Percentiles rank a stretch among this genome's conserved stretches.
phyloP scores from a whole-genome alignment of 768 basidiomycete genomes.

The Cantharellus cinnabarinus region DNA sequence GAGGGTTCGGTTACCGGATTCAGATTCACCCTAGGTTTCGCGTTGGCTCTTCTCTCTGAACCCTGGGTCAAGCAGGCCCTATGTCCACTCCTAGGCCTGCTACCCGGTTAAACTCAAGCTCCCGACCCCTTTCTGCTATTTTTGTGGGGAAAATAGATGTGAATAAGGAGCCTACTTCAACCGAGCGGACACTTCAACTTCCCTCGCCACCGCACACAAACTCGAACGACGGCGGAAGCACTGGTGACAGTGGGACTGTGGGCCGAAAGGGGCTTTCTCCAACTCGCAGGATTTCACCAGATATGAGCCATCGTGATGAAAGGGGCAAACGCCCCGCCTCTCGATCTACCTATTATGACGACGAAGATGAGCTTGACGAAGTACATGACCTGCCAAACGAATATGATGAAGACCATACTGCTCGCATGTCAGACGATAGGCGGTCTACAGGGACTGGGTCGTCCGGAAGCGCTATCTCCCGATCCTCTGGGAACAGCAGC shows the following conservation, averaged over 20 bases:
- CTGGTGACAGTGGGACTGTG: slow-evolving; percentile 20
- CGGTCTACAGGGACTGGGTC: slow-evolving; percentile 11
- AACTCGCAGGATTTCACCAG: neutral
- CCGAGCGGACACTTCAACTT: slow-evolving; percentile 22
- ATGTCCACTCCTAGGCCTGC: neutral
- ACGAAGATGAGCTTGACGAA: slow-evolving; percentile 27
- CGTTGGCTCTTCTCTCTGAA: too few relatives aligned
- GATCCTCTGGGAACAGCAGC: slow-evolving; percentile 24
- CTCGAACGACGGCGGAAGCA: slow-evolving; percentile 48
- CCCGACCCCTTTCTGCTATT: slow-evolving; percentile 8
- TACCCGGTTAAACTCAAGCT: neutral
- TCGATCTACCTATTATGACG: slow-evolving; percentile 14
- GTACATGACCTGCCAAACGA: slow-evolving; percentile 14
- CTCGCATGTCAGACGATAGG: slow-evolving; percentile 20
- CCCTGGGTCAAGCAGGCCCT: too few relatives aligned
- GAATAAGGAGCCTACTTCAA: neutral
- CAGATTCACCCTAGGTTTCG: too few relatives aligned
- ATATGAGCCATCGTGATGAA: neutral
- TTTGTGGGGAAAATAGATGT: slow-evolving; percentile 6
- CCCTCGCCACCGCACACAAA: slow-evolving; percentile 75
- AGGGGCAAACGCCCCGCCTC: slow-evolving; percentile 9
- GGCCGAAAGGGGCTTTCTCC: neutral
- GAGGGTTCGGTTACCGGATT: too few relatives aligned
- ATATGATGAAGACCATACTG: slow-evolving; percentile 45
- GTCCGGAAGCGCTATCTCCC: slow-evolving; percentile 18